A percentile compares a stretch with the other conserved stretches of the same genome.
These are phyloP conservation scores for Ogataea angusta DNA, from an alignment of 805 yeast species.

Conservation along the genomic window DNA sequence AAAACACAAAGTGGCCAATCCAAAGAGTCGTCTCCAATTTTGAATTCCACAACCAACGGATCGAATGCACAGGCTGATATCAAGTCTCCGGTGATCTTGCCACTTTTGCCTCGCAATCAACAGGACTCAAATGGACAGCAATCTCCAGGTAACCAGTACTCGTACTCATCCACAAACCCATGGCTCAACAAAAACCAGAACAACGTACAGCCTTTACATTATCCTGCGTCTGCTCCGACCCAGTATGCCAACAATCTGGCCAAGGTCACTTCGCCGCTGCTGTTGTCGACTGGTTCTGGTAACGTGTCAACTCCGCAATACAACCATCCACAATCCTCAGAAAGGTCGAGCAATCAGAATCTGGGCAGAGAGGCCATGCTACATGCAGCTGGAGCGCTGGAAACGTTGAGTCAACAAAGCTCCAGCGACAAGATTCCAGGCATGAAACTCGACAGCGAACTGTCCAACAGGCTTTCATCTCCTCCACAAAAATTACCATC, in stretches of 20 bases:
- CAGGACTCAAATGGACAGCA: conserved; percentile 18
- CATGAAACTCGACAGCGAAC: conserved; percentile 29
- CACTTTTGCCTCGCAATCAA: conserved; percentile 39
- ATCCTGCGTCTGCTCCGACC: conserved; percentile 67
- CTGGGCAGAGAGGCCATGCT: conserved; percentile 33
- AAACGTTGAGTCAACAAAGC: conserved; percentile 35
- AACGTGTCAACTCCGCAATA: conserved; percentile 29
- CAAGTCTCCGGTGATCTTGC: conserved; percentile 38
- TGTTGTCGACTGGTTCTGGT: conserved; percentile 49
- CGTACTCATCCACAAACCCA: conserved; percentile 27
- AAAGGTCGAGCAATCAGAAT: conserved; percentile 29
- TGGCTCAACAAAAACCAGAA: conserved; percentile 29
- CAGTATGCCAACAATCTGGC: conserved; percentile 65
- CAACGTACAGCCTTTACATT: conserved; percentile 53
- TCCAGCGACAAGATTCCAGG: conserved; percentile 29
- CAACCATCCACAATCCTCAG: conserved; percentile 39
- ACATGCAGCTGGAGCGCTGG: conserved; percentile 41
- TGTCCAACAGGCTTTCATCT: conserved; percentile 18
- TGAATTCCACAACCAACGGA: conserved; percentile 14
- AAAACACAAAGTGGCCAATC: conserved; percentile 15
- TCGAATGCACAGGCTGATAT: conserved; percentile 4
- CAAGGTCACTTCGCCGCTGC: conserved; percentile 61
- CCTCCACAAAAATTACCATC: conserved; percentile 27
- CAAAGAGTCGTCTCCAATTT: conserved; percentile 19
- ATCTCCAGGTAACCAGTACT: conserved; percentile 28